A percentile compares a stretch with the other conserved stretches of the same genome.
Evolutionary conservation across 2,329 filamentous ascomycete genomes (phyloP).

Genomic region (Aspergillus piperis): DNA sequence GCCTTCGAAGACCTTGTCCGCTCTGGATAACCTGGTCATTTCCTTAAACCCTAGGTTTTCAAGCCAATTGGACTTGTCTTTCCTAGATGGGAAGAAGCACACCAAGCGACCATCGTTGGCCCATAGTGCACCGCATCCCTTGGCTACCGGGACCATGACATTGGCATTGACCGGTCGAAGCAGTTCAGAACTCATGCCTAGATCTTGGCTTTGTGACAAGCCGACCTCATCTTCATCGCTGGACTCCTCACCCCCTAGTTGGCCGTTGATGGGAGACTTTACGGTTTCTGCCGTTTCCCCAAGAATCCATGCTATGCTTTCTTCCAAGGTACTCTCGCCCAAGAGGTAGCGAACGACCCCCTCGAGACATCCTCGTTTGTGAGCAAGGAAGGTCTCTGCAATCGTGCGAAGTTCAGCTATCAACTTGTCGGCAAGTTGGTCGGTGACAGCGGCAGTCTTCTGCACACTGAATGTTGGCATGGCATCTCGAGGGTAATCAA

Average conservation of each 20-base stretch:
- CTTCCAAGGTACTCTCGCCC: constrained; percentile 60
- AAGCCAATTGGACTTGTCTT: constrained; percentile 53
- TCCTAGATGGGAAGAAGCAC: constrained; percentile 59
- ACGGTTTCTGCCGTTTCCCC: constrained; percentile 59
- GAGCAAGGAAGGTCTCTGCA: constrained; percentile 55
- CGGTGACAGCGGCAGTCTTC: constrained; percentile 58
- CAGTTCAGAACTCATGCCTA: constrained; percentile 54
- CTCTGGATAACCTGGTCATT: constrained; percentile 50
- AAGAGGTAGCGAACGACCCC: constrained; percentile 62
- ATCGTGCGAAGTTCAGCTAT: constrained; percentile 57
- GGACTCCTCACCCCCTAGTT: constrained; percentile 70
- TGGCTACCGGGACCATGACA: constrained; percentile 64
- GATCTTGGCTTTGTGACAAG: constrained; percentile 44
- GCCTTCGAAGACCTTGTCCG: constrained; percentile 61
- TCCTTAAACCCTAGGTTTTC: constrained; percentile 52
- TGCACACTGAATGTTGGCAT: constrained; percentile 57
- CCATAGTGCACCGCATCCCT: constrained; percentile 60
- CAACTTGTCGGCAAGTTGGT: constrained; percentile 52
- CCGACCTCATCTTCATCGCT: constrained; percentile 74
- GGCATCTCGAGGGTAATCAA: constrained; percentile 55
- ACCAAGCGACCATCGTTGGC: constrained; percentile 58
- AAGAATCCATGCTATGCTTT: constrained; percentile 54
- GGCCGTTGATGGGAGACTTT: constrained; percentile 45
- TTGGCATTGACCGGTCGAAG: constrained; percentile 60
- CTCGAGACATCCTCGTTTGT: constrained; percentile 60